Percentiles rank a stretch among this genome's conserved stretches.
phyloP scores from a whole-genome alignment of 2,329 filamentous ascomycete genomes.

The Colletotrichum cuscutae region DNA sequence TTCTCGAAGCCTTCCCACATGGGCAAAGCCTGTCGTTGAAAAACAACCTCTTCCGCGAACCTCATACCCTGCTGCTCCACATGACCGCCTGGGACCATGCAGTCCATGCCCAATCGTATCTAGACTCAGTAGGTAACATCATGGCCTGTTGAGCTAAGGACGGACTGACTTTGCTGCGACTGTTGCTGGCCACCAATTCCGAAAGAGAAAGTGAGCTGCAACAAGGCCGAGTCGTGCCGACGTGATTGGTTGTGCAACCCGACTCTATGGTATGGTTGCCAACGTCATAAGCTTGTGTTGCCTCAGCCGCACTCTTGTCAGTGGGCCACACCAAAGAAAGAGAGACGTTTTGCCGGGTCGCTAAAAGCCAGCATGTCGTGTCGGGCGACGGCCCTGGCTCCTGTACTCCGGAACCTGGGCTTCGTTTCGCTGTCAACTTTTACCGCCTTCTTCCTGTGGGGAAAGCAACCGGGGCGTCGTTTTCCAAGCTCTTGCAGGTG shows the following conservation, averaged over 20 bases:
- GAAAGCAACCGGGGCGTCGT: neutral
- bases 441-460: constrained; percentile 20
- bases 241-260: constrained; percentile 22
- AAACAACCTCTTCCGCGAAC: neutral
- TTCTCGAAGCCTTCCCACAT: constrained; percentile 32
- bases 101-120: constrained; percentile 17
- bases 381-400: constrained; percentile 21
- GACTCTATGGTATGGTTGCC: constrained; percentile 1
- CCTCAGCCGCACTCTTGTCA: constrained; percentile 31
- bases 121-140: constrained; percentile 9
- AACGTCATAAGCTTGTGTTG: constrained; percentile 28
- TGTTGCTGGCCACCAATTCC: constrained; percentile 24
- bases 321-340: constrained; percentile 10
- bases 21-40: constrained; percentile 11
- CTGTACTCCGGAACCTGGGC: constrained; percentile 11
- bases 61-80: constrained; percentile 21
- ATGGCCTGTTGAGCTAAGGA: constrained; percentile 3
- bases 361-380: neutral
- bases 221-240: constrained; percentile 8
- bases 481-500: constrained; percentile 4
- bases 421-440: constrained; percentile 11
- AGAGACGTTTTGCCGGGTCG: neutral
- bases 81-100: constrained; percentile 23
- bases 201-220: constrained; percentile 26
- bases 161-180: constrained; percentile 5